Evolutionary conservation across 2,329 filamentous ascomycete genomes (phyloP).

Genomic region (Pseudogymnoascus sp.): DNA sequence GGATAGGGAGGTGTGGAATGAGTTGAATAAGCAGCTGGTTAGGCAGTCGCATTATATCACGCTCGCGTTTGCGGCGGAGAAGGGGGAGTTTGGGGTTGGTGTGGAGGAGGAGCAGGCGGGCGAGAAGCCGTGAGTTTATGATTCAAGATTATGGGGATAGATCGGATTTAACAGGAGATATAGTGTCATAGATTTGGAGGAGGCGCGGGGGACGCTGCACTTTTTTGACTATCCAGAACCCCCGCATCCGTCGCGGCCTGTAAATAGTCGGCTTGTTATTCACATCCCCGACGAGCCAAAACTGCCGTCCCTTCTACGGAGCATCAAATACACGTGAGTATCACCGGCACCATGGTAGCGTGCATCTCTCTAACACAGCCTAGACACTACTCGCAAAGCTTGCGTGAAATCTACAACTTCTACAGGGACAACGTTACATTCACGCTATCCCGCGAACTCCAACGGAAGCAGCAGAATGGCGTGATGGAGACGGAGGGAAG

Average conservation of each 20-base stretch:
- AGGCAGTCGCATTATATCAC: slow-evolving; percentile 51
- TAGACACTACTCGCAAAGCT: slow-evolving; percentile 44
- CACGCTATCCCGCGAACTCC: slow-evolving; percentile 40
- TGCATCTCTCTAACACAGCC: background rate
- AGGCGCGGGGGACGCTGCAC: slow-evolving; percentile 39
- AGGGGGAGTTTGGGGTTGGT: slow-evolving; percentile 38
- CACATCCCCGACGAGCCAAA: slow-evolving; percentile 23
- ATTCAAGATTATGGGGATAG: background rate
- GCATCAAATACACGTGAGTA: slow-evolving; percentile 10
- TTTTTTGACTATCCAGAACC: slow-evolving; percentile 56
- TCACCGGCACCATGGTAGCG: background rate
- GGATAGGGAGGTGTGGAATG: slow-evolving; percentile 35
- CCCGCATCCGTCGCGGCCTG: slow-evolving; percentile 14
- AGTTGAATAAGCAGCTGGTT: slow-evolving; percentile 44
- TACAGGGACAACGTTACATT: slow-evolving; percentile 48
- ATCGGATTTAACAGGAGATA: slow-evolving; percentile 8
- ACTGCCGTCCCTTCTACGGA: slow-evolving; percentile 4
- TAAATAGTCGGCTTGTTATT: slow-evolving; percentile 24
- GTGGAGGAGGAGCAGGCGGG: slow-evolving; percentile 10
- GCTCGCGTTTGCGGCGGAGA: slow-evolving; percentile 43
- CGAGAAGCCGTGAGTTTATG: slow-evolving; percentile 1
- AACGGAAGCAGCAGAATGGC: slow-evolving; percentile 4
- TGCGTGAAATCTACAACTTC: slow-evolving; percentile 46
- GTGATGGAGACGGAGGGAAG: background rate
- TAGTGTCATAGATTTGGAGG: slow-evolving; percentile 31